Evolutionary conservation across 2,329 filamentous ascomycete species (phyloP).

Genomic region (Fusarium papillatum): DNA sequence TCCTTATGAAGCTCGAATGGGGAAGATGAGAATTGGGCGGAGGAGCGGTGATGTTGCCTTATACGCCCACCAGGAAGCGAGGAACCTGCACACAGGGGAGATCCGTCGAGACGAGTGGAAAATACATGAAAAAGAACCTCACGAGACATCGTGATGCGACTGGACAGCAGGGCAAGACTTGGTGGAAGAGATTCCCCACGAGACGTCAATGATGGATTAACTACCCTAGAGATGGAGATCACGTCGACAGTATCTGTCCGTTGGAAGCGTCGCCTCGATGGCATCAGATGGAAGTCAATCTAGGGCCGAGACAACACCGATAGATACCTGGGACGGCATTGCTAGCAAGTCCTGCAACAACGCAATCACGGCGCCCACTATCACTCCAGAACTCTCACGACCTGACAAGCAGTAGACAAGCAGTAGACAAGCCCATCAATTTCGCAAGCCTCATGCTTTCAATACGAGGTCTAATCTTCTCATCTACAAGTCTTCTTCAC

Average conservation of each 20-base stretch:
- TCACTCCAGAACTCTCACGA: no score
- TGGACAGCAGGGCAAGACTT: background rate
- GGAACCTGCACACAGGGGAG: background rate
- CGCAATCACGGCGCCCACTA: no score
- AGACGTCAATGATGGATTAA: background rate
- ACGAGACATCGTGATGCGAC: background rate
- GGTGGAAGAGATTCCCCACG: background rate
- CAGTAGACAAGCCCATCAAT: no score
- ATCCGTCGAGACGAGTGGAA: background rate
- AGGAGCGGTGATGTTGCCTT: background rate
- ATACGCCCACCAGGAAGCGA: background rate
- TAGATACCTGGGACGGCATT: background rate
- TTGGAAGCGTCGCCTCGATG: background rate
- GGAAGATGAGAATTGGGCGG: no score
- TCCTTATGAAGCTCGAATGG: no score
- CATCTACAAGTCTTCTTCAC: constrained; percentile 48
- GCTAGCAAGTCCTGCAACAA: background rate
- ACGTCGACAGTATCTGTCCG: background rate
- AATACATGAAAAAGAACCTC: background rate
- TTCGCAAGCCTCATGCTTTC: no score
- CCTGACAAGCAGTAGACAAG: no score
- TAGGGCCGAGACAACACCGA: background rate
- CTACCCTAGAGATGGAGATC: background rate
- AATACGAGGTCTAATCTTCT: no score
- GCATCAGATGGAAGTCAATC: background rate